A percentile compares a stretch with the other conserved stretches of the same genome.
Evolutionary conservation across 805 yeast genomes (phyloP).

Genomic region (Cyberlindnera mycetangii): DNA sequence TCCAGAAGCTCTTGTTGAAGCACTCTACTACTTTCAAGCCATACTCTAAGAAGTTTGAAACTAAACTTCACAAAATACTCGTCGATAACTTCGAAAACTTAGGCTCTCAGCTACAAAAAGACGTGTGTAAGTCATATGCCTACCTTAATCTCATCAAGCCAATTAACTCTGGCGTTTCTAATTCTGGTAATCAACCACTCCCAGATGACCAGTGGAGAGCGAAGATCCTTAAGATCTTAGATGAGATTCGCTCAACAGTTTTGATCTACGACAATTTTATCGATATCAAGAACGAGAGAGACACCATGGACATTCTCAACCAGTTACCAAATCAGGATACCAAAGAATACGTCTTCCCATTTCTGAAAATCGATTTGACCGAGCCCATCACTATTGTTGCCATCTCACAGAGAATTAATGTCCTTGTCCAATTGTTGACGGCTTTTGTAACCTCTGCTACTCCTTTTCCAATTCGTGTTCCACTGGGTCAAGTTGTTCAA

Average conservation of each 20-base stretch:
- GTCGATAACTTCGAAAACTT: constrained; percentile 35
- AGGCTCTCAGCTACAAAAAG: constrained; percentile 37
- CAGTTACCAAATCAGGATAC: constrained; percentile 35
- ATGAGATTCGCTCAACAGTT: constrained; percentile 53
- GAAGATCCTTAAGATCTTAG: constrained; percentile 45
- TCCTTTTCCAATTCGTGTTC: constrained; percentile 53
- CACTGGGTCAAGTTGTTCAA: constrained; percentile 55
- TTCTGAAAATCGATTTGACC: constrained; percentile 57
- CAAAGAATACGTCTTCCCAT: constrained; percentile 38
- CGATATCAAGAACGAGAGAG: constrained; percentile 54
- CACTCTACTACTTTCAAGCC: constrained; percentile 85
- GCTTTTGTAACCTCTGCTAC: constrained; percentile 51
- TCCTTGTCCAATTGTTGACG: constrained; percentile 43
- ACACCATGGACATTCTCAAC: constrained; percentile 39
- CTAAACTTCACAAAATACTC: constrained; percentile 38
- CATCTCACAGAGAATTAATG: constrained; percentile 48
- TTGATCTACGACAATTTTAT: constrained; percentile 57
- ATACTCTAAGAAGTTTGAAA: constrained; percentile 59
- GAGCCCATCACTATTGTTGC: constrained; percentile 48
- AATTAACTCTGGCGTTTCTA: constrained; percentile 25
- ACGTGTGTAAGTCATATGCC: constrained; percentile 50
- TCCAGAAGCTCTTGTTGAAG: constrained; percentile 43
- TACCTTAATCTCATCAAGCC: constrained; percentile 52
- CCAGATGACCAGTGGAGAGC: constrained; percentile 45
- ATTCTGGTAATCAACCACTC: constrained; percentile 31